Conservation (phyloP, 2,329 filamentous ascomycete genomes). For the Lojkania enalia region DNA sequence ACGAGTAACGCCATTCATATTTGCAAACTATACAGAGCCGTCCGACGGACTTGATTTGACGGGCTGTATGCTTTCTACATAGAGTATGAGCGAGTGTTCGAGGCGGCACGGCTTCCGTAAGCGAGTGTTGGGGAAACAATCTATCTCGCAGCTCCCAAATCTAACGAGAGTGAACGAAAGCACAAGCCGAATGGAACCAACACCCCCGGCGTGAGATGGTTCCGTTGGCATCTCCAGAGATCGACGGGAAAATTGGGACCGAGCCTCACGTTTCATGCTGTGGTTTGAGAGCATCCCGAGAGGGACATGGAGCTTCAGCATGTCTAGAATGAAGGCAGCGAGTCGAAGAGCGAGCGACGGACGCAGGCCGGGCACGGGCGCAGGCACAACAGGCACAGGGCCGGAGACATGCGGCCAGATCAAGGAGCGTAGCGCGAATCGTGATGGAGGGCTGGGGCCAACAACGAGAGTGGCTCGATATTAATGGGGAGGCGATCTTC, state of each 20-base stretch:
- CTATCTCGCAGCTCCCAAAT: no score
- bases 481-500: constrained; percentile 25
- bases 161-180: no score
- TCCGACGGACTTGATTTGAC: background rate
- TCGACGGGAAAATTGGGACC: background rate
- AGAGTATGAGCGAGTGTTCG: constrained; percentile 18
- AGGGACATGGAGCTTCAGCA: background rate
- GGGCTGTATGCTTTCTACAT: constrained; percentile 9
- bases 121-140: constrained; percentile 19
- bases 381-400: background rate
- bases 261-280: background rate
- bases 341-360: background rate
- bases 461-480: constrained; percentile 24
- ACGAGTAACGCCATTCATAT: background rate
- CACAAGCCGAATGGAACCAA: no score
- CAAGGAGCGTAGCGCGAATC: background rate
- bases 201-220: no score
- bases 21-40: no score
- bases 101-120: constrained; percentile 22
- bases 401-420: background rate
- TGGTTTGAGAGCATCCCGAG: background rate
- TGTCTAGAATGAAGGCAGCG: no score
- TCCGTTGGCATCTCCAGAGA: background rate
- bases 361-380: background rate
- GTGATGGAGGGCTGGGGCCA: constrained; percentile 1